Evolutionary conservation across 129 eudicot genomes (phyloP).

Genomic region (Cynara cardunculus): DNA sequence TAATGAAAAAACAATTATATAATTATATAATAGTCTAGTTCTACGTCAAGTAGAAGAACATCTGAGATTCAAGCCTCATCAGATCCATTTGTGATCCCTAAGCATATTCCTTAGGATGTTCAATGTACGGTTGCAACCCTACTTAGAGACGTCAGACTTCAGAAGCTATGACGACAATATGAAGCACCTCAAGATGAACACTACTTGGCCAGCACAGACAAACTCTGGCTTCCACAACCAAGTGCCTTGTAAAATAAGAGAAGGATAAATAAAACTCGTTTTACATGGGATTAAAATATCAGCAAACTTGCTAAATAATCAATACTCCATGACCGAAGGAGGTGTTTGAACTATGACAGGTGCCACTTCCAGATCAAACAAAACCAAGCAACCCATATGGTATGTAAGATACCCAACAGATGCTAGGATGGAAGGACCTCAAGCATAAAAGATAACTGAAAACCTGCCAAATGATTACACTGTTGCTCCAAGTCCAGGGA

Average conservation of each 20-base stretch:
- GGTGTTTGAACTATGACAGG: too few relatives aligned
- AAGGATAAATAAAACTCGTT: not conserved
- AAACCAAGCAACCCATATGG: too few relatives aligned
- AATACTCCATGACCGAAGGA: too few relatives aligned
- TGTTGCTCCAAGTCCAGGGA: not conserved
- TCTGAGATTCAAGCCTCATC: not conserved
- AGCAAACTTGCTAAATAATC: not conserved
- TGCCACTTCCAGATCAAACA: too few relatives aligned
- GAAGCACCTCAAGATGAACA: not conserved
- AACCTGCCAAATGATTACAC: not conserved
- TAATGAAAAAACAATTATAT: not conserved
- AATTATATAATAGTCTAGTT: not conserved
- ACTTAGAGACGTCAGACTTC: not conserved
- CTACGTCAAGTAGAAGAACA: not conserved
- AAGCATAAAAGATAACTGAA: too few relatives aligned
- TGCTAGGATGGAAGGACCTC: too few relatives aligned
- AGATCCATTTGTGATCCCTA: not conserved
- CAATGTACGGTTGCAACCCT: not conserved
- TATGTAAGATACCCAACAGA: too few relatives aligned
- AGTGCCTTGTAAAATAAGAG: not conserved
- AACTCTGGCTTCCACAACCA: not conserved
- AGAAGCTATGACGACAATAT: not conserved
- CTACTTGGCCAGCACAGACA: not conserved
- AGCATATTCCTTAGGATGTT: not conserved
- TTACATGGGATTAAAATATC: not conserved